Conservation (phyloP, 1,284 basidiomycete genomes). For the Schizophyllum commune region DNA sequence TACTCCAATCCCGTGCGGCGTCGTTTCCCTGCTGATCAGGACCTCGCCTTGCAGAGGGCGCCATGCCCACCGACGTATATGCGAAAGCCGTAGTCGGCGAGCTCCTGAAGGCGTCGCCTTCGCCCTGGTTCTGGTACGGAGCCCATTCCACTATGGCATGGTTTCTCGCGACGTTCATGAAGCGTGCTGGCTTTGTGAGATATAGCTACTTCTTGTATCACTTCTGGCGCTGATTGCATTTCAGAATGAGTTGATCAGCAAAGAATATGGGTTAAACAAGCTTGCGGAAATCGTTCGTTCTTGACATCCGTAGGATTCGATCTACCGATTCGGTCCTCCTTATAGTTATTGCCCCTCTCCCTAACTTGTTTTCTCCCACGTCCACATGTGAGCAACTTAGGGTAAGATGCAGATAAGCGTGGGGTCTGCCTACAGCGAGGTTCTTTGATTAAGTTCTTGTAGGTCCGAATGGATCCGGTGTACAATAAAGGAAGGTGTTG, state of each 20-base stretch:
- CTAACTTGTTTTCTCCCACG: too few relatives aligned
- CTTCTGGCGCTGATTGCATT: not conserved
- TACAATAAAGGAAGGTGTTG: too few relatives aligned
- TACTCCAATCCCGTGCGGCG: not conserved
- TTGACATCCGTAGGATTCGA: too few relatives aligned
- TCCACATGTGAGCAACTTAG: too few relatives aligned
- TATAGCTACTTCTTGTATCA: not conserved
- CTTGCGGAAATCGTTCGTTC: not conserved
- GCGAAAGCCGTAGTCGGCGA: conserved; percentile 20
- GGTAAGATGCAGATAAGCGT: too few relatives aligned
- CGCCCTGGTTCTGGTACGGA: conserved; percentile 18
- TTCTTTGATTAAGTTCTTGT: too few relatives aligned
- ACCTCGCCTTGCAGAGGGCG: conserved; percentile 7
- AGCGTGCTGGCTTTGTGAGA: conserved; percentile 11
- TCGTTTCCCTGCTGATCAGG: not conserved
- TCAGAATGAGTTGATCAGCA: not conserved
- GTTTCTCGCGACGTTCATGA: conserved; percentile 21
- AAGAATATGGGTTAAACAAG: not conserved
- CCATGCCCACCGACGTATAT: conserved; percentile 13
- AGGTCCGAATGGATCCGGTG: too few relatives aligned
- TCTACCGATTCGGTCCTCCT: too few relatives aligned
- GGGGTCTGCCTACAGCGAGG: too few relatives aligned
- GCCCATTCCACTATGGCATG: conserved; percentile 13
- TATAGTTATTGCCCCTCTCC: too few relatives aligned
- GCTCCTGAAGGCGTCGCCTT: conserved; percentile 14